A percentile compares a stretch with the other conserved stretches of the same genome.
phyloP scores from a whole-genome alignment of 164 flowering plant species.

The Umbilicus rupestris region DNA sequence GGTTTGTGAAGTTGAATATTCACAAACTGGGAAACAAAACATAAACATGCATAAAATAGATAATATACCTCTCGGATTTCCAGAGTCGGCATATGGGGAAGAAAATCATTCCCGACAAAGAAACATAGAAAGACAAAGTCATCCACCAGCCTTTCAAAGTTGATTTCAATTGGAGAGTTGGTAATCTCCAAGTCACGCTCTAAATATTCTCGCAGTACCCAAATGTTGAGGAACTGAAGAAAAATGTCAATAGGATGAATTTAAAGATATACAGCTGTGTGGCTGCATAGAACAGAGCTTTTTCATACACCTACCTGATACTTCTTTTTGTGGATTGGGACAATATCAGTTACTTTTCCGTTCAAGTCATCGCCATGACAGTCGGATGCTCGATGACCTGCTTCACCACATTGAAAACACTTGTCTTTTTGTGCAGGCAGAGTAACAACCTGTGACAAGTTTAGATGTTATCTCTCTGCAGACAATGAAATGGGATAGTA shows the following conservation, averaged over 20 bases:
- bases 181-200: conserved; percentile 70
- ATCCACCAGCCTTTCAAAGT: conserved; percentile 80
- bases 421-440: conserved; percentile 83
- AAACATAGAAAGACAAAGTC: conserved; percentile 96
- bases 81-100: conserved; percentile 99
- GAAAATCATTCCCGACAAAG: conserved; percentile 98
- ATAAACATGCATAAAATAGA: not conserved
- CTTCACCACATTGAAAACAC: conserved; percentile 82
- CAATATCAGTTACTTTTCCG: conserved; percentile 36
- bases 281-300: not conserved
- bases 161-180: conserved; percentile 58
- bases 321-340: conserved; percentile 88
- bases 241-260: not conserved
- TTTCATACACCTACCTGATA: conserved; percentile 57
- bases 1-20: no score
- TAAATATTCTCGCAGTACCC: conserved; percentile 91
- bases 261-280: not conserved
- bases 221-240: conserved; percentile 79
- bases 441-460: conserved; percentile 52
- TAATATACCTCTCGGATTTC: conserved; percentile 88
- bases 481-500: conserved; percentile 2
- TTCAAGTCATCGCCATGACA: conserved; percentile 46
- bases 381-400: conserved; percentile 91
- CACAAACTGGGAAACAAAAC: not conserved
- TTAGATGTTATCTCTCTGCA: conserved; percentile 5